Percentiles rank a stretch among this genome's conserved stretches.
Evolutionary conservation across 805 yeast genomes (phyloP).

Genomic region (Candida railenensis): DNA sequence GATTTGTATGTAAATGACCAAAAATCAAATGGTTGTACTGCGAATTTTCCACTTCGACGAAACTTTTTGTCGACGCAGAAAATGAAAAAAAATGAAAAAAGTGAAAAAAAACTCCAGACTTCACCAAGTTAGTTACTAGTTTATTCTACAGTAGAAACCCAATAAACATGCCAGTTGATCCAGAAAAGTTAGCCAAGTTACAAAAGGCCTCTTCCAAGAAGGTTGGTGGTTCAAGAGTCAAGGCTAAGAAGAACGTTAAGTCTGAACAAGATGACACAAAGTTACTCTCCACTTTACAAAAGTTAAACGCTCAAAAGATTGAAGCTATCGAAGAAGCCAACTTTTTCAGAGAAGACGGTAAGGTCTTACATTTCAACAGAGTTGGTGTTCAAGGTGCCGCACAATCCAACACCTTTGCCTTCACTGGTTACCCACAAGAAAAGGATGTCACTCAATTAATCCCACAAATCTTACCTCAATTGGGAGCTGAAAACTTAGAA

Average conservation of each 20-base stretch:
- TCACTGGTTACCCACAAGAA: conserved; percentile 94
- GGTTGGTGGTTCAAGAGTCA: conserved; percentile 87
- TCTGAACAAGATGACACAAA: conserved; percentile 87
- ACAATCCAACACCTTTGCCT: conserved; percentile 86
- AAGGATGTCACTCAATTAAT: conserved; percentile 88
- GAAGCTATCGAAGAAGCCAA: conserved; percentile 95
- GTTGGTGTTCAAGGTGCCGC: conserved; percentile 95
- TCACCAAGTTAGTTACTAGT: background rate
- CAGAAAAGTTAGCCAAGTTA: conserved; percentile 90
- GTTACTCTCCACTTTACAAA: conserved; percentile 83
- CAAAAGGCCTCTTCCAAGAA: conserved; percentile 79
- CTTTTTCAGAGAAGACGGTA: conserved; percentile 96
- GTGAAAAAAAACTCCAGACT: conserved; percentile 1
- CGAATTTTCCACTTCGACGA: conserved; percentile 1
- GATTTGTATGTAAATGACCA: conserved; percentile 5
- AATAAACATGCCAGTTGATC: conserved; percentile 75
- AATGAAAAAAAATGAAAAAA: background rate
- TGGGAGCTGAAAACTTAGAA: conserved; percentile 93
- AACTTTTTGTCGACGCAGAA: conserved; percentile 4
- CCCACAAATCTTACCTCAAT: conserved; percentile 92
- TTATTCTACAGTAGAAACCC: background rate
- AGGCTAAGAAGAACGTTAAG: conserved; percentile 74
- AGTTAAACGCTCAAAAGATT: conserved; percentile 84
- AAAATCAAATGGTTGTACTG: background rate
- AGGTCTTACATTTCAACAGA: conserved; percentile 92